Evolutionary conservation across 2,329 filamentous ascomycete species (phyloP), one percentile per base, ranked within the genome.

Genomic region (Xylariaceae sp.): DNA sequence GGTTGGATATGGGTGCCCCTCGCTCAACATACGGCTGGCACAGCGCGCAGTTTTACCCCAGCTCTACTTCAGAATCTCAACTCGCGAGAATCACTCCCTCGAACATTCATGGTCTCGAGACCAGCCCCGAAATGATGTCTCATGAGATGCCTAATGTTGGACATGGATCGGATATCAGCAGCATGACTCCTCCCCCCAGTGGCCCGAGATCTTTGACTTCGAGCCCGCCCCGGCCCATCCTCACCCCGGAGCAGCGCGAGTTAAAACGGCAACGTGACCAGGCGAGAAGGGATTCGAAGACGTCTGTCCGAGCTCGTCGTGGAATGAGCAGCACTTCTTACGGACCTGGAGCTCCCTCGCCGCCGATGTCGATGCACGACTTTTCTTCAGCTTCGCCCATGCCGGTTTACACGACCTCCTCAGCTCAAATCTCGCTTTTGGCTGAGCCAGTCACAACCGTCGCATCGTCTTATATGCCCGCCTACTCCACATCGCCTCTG

Each of bases 251-350:
- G 68, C 83, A 86, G 70, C 80, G 84, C 63, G 83, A 85, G 67
- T 70, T 86, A 48, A 86, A 84, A 73, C 78, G 83, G 60, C 83
- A 87, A 66, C 78, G 80, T 62, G 83, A 86, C 64, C 81, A 81
- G 65, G 80, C 77, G 50, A 80, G 85, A 59, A 77, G 84, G 65
- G 82, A 84, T 64, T 80, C 80, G 5, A 87, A 86, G 69, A 71
- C 81, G 13, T 75, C 78, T 2, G 71, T 73, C 7, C 78, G 83
- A 60, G 75, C 80, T 53, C 78, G 80, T 63, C 79, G 83, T 56
- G 76, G 77, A 37, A 79, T 77, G 69, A 82, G 79, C 73, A 74
- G 71, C 73, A 73, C 71, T 63, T 70, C 64, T 62, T 74, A 74
- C 59, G 68, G 67, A 2, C 60, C 68, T 5, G 61, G 73, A 54